Conservation (phyloP, 306 rosid genomes). For the Alnus rubra region DNA sequence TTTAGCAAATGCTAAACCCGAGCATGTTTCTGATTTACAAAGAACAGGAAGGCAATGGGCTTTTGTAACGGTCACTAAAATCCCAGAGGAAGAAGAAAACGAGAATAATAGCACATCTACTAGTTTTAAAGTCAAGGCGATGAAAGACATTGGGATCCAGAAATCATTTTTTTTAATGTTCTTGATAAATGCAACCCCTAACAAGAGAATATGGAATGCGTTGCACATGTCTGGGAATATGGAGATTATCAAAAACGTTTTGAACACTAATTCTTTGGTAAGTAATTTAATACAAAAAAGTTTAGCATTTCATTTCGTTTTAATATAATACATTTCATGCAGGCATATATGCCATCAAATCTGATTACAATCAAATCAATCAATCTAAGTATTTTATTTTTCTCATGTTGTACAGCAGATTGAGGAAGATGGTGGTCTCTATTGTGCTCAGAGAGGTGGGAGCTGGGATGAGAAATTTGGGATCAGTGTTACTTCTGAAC, state of each 20-base stretch:
- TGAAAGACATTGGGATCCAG: constrained; percentile 24
- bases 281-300: background rate
- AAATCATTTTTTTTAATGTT: constrained; percentile 26
- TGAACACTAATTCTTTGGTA: constrained; percentile 47
- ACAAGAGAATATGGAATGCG: constrained; percentile 56
- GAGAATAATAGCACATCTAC: constrained; percentile 33
- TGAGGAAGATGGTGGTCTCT: constrained; percentile 32
- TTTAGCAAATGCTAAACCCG: constrained; percentile 57
- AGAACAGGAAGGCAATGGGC: constrained; percentile 54
- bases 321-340: too few species aligned
- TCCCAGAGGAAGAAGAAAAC: constrained; percentile 28
- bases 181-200: constrained; percentile 47
- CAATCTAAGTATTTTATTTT: background rate
- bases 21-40: constrained; percentile 45
- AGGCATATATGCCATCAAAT: too few species aligned
- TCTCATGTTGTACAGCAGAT: constrained; percentile 31
- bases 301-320: too few species aligned
- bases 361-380: too few species aligned
- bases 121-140: constrained; percentile 44
- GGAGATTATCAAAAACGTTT: constrained; percentile 16
- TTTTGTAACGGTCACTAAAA: constrained; percentile 39
- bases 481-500: constrained; percentile 21
- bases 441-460: constrained; percentile 4
- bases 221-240: constrained; percentile 45
- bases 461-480: constrained; percentile 6